These are phyloP conservation scores for Phytophthora boehmeriae DNA, from an alignment of 352 stramenopile genomes.

Conservation along the genomic window DNA sequence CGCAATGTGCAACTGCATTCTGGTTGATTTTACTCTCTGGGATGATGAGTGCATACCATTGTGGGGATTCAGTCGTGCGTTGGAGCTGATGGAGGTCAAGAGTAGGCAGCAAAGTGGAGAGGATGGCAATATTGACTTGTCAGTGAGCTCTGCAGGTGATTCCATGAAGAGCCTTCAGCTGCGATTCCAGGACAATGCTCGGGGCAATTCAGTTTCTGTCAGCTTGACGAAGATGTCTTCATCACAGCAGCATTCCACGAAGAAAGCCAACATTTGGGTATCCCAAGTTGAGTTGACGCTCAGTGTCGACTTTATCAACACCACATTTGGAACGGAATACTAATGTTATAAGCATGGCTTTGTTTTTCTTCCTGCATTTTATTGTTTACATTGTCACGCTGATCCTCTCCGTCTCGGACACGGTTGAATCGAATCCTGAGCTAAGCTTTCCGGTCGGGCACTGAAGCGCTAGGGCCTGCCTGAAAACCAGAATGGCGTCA, in stretches of 20 bases:
- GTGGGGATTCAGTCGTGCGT: conserved; percentile 48
- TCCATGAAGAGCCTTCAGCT: conserved; percentile 23
- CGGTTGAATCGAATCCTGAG: background rate
- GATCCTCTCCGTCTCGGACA: conserved; percentile 19
- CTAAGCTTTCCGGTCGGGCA: conserved; percentile 28
- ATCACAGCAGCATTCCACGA: conserved; percentile 29
- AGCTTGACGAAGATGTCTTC: conserved; percentile 21
- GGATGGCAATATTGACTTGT: conserved; percentile 19
- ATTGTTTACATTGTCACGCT: conserved; percentile 32
- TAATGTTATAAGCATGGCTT: conserved; percentile 4
- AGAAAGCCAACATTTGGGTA: conserved; percentile 21
- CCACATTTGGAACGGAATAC: conserved; percentile 54
- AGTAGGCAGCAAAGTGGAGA: conserved; percentile 11
- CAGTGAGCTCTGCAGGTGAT: conserved; percentile 15
- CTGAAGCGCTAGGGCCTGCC: conserved; percentile 60
- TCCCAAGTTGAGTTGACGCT: conserved; percentile 47
- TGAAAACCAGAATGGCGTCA: conserved; percentile 72
- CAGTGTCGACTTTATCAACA: conserved; percentile 55
- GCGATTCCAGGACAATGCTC: conserved; percentile 28
- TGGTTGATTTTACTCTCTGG: conserved; percentile 68
- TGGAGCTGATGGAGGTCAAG: conserved; percentile 19
- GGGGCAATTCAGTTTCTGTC: conserved; percentile 36
- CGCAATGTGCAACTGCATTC: conserved; percentile 39
- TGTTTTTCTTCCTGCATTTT: too few species aligned
- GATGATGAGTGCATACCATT: conserved; percentile 51